Base-by-base conservation (phyloP, 345 rosid genomes). In the Microcos paniculata region DNA sequence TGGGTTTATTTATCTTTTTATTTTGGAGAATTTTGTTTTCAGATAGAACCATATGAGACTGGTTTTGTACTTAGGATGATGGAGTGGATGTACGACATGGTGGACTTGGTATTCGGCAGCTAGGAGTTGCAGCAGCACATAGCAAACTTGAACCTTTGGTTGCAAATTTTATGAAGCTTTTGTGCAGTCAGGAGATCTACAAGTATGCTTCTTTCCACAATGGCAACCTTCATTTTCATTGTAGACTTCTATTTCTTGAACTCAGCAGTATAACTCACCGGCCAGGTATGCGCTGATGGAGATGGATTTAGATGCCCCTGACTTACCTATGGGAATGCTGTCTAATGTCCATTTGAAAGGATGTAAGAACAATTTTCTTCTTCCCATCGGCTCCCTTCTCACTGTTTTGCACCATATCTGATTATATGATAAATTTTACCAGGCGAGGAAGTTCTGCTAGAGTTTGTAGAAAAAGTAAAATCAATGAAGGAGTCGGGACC, bases 11-110 rank as follows among this genome's bases (percentile, higher is more conserved):
- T 11, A 40, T 57, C 26, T 43, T 10, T 12, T 21, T 9, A n/a
- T 38, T n/a, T 65, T 46, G 56, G 11, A 8, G 10, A 1, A 8
- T 73, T 79, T 53, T 16, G 9, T 9, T 61, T 69, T 0, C 30
- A 40, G 13, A 35, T 55, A 13, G 2, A 21, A 6, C 26, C 2
- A 35, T 35, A 35, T 14, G 21, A 18, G 26, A 18, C 24, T 24
- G 19, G 63, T 62, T 42, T 1, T 4, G 14, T 2, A 23, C 49
- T 53, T 35, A 91, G 98, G 96, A 91, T 82, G 92, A 84, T 6
- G 94, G 96, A 9, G 74, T 90, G 26, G 94, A 95, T 21, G 94
- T 83, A 33, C 88, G 99, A 80, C 79, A 82, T 45, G 98, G 97
- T 23, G 98, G 92, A 1, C 90, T 95, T 26, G 90, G 85, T 19